phyloP scores from a whole-genome alignment of 208 protist genomes.

The Strigomonas culicis region DNA sequence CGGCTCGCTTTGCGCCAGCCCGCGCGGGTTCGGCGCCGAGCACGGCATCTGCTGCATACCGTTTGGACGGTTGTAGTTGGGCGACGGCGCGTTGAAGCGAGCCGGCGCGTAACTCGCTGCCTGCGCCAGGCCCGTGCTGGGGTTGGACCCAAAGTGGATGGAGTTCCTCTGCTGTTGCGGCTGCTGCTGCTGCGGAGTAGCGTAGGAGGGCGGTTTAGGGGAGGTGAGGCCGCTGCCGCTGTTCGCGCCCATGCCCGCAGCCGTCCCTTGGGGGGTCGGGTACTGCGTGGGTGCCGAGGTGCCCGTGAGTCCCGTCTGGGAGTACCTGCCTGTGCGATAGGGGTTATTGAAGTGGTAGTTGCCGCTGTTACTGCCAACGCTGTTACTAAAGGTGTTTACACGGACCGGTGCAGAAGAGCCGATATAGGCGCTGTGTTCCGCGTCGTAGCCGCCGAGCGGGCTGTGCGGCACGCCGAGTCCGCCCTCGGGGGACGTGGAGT shows the following conservation, averaged over 20 bases:
- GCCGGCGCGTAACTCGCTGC: slow-evolving; percentile 27
- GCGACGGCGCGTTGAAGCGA: slow-evolving; percentile 25
- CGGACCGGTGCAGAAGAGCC: no score
- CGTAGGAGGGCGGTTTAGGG: slow-evolving; percentile 5
- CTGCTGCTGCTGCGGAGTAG: slow-evolving; percentile 2
- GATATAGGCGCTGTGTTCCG: not conserved
- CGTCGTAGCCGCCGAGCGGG: not conserved
- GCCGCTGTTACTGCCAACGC: no score
- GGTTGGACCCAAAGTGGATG: not conserved
- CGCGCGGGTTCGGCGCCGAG: no score
- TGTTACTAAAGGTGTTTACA: no score
- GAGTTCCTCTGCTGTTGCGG: not conserved
- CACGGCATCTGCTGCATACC: no score
- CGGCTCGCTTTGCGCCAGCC: no score
- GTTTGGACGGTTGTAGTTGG: no score
- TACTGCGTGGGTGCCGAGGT: no score
- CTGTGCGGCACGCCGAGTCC: not conserved
- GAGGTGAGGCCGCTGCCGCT: slow-evolving; percentile 16
- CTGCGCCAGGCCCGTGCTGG: no score
- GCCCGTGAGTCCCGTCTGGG: no score
- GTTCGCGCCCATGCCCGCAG: not conserved
- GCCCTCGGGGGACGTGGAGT: not conserved
- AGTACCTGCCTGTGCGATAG: slow-evolving; percentile 16
- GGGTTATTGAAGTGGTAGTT: slow-evolving; percentile 17
- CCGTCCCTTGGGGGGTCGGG: not conserved